Conservation (phyloP, 352 stramenopile genomes). For the Phytopythium boreale region DNA sequence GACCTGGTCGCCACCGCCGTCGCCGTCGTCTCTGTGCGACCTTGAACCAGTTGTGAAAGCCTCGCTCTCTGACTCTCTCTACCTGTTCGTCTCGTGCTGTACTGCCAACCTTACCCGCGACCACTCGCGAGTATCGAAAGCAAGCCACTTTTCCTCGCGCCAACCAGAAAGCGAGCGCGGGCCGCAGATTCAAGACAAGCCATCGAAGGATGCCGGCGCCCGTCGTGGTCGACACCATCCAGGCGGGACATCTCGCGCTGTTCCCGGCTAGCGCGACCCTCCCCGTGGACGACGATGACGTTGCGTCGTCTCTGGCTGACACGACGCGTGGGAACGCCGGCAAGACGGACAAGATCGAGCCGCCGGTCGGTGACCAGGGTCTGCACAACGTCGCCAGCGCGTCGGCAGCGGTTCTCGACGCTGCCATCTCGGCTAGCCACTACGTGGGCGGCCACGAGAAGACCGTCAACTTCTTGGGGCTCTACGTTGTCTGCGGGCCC, state of each 20-base stretch:
- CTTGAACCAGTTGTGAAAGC: background rate
- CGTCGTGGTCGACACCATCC: slow-evolving; percentile 25
- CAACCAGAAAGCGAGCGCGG: background rate
- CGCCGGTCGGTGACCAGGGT: background rate
- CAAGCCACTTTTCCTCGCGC: background rate
- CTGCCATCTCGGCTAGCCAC: slow-evolving; percentile 24
- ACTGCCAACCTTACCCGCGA: background rate
- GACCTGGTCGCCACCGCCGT: background rate
- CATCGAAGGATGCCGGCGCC: background rate
- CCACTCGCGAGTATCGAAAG: background rate
- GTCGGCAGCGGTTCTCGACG: slow-evolving; percentile 22
- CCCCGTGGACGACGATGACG: background rate
- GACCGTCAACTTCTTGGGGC: slow-evolving; percentile 42
- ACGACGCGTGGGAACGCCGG: slow-evolving; percentile 5
- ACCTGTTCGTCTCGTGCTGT: background rate
- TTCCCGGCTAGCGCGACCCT: background rate
- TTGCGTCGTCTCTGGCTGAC: background rate
- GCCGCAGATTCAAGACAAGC: background rate
- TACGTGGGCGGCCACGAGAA: slow-evolving; percentile 32
- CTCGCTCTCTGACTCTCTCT: background rate
- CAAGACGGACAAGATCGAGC: slow-evolving; percentile 22
- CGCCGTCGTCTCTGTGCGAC: slow-evolving; percentile 1
- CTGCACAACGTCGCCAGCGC: slow-evolving; percentile 17
- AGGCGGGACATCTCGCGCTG: slow-evolving; percentile 11
- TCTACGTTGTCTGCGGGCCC: slow-evolving; percentile 55